phyloP scores from a whole-genome alignment of 306 rosid genomes.

The Vachellia pachyceras region DNA sequence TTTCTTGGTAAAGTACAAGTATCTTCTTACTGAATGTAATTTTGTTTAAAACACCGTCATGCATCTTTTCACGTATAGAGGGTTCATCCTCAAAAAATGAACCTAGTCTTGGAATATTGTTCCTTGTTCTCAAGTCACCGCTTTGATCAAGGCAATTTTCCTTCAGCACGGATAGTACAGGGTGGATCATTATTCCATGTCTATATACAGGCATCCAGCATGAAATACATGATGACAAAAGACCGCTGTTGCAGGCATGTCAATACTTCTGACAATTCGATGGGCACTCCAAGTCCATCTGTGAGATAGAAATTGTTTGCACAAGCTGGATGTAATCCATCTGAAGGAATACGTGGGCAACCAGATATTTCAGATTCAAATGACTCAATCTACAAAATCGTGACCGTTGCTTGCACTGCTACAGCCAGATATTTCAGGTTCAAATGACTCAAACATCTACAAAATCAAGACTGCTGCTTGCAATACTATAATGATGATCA shows the following conservation, averaged over 20 bases:
- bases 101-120: conserved; percentile 55
- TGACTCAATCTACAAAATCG: conserved; percentile 66
- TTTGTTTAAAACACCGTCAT: no score
- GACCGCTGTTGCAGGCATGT: conserved; percentile 90
- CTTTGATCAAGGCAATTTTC: conserved; percentile 60
- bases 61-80: conserved; percentile 51
- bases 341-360: conserved; percentile 43
- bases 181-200: conserved; percentile 72
- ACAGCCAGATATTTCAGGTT: no score
- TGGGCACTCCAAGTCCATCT: conserved; percentile 91
- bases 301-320: conserved; percentile 77
- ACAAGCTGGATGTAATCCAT: conserved; percentile 74
- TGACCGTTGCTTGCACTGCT: conserved; percentile 81
- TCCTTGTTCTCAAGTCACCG: conserved; percentile 50
- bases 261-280: conserved; percentile 83
- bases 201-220: conserved; percentile 89
- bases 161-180: conserved; percentile 72
- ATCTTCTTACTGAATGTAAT: no score
- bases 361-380: conserved; percentile 65
- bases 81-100: conserved; percentile 63
- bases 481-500: conserved; percentile 68
- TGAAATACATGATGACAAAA: conserved; percentile 78
- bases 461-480: no score
- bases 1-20: no score
- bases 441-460: no score